These are phyloP conservation scores for Aspergillus diversus DNA, from an alignment of 495 filamentous ascomycete genomes.

Conservation along the genomic window DNA sequence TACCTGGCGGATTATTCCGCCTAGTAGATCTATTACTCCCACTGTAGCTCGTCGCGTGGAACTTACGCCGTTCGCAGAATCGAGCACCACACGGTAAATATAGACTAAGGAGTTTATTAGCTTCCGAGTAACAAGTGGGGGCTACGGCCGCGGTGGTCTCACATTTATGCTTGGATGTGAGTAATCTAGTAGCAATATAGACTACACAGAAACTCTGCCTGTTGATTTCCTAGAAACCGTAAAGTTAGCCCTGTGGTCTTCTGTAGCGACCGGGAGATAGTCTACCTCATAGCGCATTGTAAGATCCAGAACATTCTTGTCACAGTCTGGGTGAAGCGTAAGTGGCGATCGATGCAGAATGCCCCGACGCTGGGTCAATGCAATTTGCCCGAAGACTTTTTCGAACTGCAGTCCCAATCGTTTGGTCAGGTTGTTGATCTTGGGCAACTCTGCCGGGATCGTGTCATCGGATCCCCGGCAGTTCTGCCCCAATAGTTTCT, in stretches of 20 bases:
- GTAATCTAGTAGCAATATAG: conserved; percentile 41
- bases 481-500: conserved; percentile 40
- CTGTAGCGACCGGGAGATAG: not conserved
- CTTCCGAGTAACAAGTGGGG: conserved; percentile 8
- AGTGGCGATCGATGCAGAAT: conserved; percentile 57
- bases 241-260: not conserved
- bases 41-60: conserved; percentile 47
- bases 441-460: conserved; percentile 45
- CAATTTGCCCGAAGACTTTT: conserved; percentile 59
- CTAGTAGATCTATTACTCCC: conserved; percentile 44
- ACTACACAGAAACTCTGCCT: conserved; percentile 36
- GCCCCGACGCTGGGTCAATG: conserved; percentile 59
- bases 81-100: conserved; percentile 52
- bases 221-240: conserved; percentile 26
- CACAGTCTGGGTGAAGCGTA: conserved; percentile 47
- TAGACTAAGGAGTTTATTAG: conserved; percentile 40
- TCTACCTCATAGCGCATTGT: conserved; percentile 44
- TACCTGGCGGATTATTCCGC: conserved; percentile 53
- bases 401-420: conserved; percentile 57
- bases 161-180: conserved; percentile 40
- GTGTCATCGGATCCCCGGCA: conserved; percentile 29
- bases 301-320: conserved; percentile 39
- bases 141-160: conserved; percentile 11
- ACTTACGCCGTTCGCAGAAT: conserved; percentile 59
- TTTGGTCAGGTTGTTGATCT: conserved; percentile 55